These are phyloP conservation scores for Aleurites moluccanus DNA, from an alignment of 441 rosid species.

Conservation along the genomic window DNA sequence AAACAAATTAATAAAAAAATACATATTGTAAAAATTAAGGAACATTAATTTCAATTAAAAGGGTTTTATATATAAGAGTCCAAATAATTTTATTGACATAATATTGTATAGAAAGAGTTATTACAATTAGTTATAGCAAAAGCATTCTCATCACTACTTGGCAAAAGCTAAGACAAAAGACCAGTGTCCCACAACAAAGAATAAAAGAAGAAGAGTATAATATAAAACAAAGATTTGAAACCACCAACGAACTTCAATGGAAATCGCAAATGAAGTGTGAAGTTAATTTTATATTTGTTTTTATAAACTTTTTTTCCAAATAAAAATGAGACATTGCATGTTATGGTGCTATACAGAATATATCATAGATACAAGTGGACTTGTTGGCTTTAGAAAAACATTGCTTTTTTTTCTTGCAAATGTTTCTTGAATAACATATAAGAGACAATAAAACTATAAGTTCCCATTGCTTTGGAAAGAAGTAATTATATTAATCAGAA, in stretches of 20 bases:
- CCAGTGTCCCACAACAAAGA: constrained; percentile 10
- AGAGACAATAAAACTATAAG: neutral
- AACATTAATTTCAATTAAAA: too few relatives aligned
- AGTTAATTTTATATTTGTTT: neutral
- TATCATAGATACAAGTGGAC: neutral
- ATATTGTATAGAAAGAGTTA: too few relatives aligned
- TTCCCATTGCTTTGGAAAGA: neutral
- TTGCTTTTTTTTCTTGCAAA: neutral
- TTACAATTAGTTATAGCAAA: neutral
- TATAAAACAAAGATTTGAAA: neutral
- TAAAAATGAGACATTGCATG: neutral
- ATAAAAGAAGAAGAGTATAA: neutral
- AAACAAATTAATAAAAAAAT: too few relatives aligned
- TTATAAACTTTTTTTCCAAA: neutral
- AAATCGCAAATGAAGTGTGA: constrained; percentile 9
- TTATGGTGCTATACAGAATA: neutral
- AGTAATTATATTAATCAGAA: too few relatives aligned
- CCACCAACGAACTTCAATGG: constrained; percentile 15
- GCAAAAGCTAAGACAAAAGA: neutral
- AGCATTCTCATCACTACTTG: neutral
- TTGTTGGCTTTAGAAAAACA: too few relatives aligned
- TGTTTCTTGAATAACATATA: too few relatives aligned
- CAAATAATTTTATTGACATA: too few relatives aligned
- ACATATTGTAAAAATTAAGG: too few relatives aligned
- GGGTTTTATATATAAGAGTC: too few relatives aligned